Evolutionary conservation across 2,329 filamentous ascomycete genomes (phyloP), one percentile per base, ranked within the genome.

Genomic region (Cadophora luteo-olivacea): DNA sequence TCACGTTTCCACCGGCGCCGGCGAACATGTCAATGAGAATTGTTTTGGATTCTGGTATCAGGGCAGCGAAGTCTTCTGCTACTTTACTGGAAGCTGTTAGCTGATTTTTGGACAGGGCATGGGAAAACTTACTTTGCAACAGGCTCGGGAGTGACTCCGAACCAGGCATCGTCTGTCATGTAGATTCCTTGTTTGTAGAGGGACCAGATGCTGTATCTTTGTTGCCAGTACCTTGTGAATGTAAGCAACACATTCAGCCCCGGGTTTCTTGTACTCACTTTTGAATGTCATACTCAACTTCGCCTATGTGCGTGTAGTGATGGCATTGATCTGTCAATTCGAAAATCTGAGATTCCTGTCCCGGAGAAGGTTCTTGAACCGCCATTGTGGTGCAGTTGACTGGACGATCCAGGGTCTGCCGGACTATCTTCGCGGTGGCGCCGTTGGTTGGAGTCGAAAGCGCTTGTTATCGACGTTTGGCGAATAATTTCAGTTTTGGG

Each of bases 121-220:
- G 16, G 19, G 36, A 41, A 14, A 38, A 16, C 41, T 75, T 83
- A 96, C 92, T 86, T 89, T 69, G 96, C 96, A 33, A 99, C 88
- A 4, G 92, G 92, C 79, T 99, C 95, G 16, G 96, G 94, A 0
- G 97, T 99, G 8, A 98, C 94, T 66, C 94, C 96, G 79, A 96
- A 99, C 96, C 96, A 99, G 65, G 94, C 92, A 81, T 95, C 91
- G 78, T 97, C 90, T 0, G 97, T 99, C 85, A 99, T 89, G 84
- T 89, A 91, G 73, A 99, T 87, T 66, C 94, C 95, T 68, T 94
- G 86, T 78, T 97, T 91, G 78, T 97, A 99, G 74, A 86, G 86
- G 19, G 91, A 90, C 81, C 97, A 99, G 72, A 99, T 92, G 64
- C 89, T 91, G 79, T 96, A 90, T 69, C 96, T 88, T 77, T 98